These are phyloP conservation scores for Cyberlindnera maritima DNA, from an alignment of 805 yeast species.

Conservation along the genomic window DNA sequence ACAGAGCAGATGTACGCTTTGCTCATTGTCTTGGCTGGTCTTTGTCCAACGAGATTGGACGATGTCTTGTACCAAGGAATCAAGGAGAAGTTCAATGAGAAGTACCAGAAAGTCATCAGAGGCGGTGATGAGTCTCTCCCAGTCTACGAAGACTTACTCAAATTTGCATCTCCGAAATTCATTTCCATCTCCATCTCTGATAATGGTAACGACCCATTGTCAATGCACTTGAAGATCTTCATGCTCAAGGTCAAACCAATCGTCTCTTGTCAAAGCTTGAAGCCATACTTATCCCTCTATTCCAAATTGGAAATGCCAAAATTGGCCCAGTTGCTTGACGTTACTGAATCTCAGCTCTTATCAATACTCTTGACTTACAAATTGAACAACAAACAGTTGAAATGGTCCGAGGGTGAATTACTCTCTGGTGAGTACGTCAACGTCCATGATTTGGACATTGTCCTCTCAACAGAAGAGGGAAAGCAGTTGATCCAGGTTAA, in stretches of 20 bases:
- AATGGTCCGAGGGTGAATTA: conserved; percentile 40
- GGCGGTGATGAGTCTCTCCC: conserved; percentile 41
- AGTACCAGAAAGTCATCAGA: conserved; percentile 38
- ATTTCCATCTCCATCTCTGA: conserved; percentile 38
- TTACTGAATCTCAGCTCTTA: conserved; percentile 32
- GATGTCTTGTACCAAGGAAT: conserved; percentile 42
- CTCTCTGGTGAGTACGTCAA: conserved; percentile 39
- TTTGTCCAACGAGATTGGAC: conserved; percentile 46
- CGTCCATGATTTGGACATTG: conserved; percentile 44
- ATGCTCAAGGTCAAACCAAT: conserved; percentile 39
- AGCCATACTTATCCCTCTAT: conserved; percentile 44
- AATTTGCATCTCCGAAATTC: conserved; percentile 48
- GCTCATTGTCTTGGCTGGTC: conserved; percentile 42
- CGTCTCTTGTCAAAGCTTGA: conserved; percentile 38
- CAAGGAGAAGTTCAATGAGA: conserved; percentile 46
- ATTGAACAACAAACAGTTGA: conserved; percentile 43
- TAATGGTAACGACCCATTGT: conserved; percentile 38
- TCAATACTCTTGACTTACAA: conserved; percentile 42
- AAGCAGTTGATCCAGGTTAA: conserved; percentile 38
- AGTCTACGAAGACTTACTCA: conserved; percentile 44
- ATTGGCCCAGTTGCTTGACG: conserved; percentile 38
- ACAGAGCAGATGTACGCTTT: conserved; percentile 52
- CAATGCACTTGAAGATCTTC: conserved; percentile 42
- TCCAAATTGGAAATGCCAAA: conserved; percentile 44
- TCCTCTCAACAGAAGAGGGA: conserved; percentile 35